Percentiles rank a stretch among this genome's conserved stretches.
phyloP scores from a whole-genome alignment of 2,329 filamentous ascomycete species.

The Colletotrichum melonis region DNA sequence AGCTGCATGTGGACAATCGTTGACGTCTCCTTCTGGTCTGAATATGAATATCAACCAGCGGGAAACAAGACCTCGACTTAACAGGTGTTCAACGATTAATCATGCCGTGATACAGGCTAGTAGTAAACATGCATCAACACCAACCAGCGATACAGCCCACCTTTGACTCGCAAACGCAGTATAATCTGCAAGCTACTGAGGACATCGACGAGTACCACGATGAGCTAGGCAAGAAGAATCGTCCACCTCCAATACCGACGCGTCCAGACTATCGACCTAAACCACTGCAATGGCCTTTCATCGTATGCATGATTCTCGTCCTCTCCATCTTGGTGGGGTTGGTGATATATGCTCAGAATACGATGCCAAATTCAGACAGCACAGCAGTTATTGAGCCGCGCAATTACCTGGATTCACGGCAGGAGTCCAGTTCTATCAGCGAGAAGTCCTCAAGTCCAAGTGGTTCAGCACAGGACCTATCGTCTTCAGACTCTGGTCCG shows the following conservation, averaged over 20 bases:
- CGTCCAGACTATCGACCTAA: constrained; percentile 46
- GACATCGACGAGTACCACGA: constrained; percentile 40
- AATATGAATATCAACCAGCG: not conserved
- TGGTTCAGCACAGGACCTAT: no score
- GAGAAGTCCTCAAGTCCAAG: not conserved
- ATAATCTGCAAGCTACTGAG: constrained; percentile 45
- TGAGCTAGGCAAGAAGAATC: constrained; percentile 16
- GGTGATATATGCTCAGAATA: constrained; percentile 42
- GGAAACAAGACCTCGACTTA: not conserved
- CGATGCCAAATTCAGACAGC: constrained; percentile 46
- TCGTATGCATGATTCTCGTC: constrained; percentile 40
- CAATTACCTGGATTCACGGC: not conserved
- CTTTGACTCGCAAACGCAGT: constrained; percentile 45
- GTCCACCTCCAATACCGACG: not conserved
- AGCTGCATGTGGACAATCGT: no score
- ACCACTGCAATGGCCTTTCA: constrained; percentile 47
- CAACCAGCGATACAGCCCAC: constrained; percentile 33
- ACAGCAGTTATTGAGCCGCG: constrained; percentile 39
- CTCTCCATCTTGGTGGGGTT: constrained; percentile 42
- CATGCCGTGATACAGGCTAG: not conserved
- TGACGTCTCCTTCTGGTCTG: no score
- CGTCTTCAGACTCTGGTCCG: not conserved
- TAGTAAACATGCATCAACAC: constrained; percentile 18
- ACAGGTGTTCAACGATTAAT: not conserved
- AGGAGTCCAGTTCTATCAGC: not conserved